A percentile compares a stretch with the other conserved stretches of the same genome.
These are phyloP conservation scores for Coemansia sp. DNA, from an alignment of 192 early-diverging fungal genomes.

Conservation along the genomic window DNA sequence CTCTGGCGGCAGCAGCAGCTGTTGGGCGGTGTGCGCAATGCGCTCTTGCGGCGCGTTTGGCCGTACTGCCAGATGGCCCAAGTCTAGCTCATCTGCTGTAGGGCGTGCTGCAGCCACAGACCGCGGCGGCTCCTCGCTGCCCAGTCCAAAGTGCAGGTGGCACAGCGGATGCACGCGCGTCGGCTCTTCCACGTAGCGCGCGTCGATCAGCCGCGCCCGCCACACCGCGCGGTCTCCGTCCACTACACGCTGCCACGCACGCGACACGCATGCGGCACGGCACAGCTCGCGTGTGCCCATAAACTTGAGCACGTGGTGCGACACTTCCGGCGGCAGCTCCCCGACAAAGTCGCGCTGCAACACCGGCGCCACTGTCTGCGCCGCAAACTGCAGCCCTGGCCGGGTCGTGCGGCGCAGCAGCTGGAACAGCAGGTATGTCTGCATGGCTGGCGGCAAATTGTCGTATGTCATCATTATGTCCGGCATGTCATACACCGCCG, in stretches of 20 bases:
- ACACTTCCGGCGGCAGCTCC: constrained; percentile 65
- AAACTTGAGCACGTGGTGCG: constrained; percentile 76
- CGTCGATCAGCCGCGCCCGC: constrained; percentile 38
- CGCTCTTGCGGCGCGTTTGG: background rate
- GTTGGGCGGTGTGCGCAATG: constrained; percentile 7
- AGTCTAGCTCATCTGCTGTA: constrained; percentile 27
- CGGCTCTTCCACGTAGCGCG: constrained; percentile 28
- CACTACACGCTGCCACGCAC: constrained; percentile 73
- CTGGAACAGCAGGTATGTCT: constrained; percentile 87
- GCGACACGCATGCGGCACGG: constrained; percentile 77
- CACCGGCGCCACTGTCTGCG: constrained; percentile 81
- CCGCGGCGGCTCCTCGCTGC: constrained; percentile 19
- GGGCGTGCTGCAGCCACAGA: constrained; percentile 7
- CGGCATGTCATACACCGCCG: constrained; percentile 48
- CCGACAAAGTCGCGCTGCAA: constrained; percentile 90
- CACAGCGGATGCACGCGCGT: constrained; percentile 39
- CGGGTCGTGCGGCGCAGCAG: constrained; percentile 79
- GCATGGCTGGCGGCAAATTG: constrained; percentile 67
- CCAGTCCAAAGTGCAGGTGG: constrained; percentile 47
- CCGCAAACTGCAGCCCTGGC: constrained; percentile 86
- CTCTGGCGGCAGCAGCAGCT: constrained; percentile 1
- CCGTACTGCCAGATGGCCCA: constrained; percentile 28
- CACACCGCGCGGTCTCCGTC: constrained; percentile 62
- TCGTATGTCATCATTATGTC: constrained; percentile 76
- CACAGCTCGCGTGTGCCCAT: constrained; percentile 79